Conservation (phyloP, 306 rosid species). For the Gastrolobium bilobum region DNA sequence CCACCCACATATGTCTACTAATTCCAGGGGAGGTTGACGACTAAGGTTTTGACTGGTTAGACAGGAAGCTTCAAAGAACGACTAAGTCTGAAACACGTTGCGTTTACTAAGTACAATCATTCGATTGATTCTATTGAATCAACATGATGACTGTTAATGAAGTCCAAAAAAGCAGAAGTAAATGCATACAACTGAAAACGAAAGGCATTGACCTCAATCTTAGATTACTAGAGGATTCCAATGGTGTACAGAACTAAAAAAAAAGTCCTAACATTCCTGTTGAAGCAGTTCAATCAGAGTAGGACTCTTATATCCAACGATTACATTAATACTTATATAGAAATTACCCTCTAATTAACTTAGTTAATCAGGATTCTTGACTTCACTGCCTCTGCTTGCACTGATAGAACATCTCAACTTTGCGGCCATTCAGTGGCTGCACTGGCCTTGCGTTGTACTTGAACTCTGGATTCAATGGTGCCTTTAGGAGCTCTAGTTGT, state of each 20-base stretch:
- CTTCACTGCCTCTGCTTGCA: not conserved
- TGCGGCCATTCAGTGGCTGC: conserved; percentile 62
- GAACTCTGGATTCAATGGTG: conserved; percentile 51
- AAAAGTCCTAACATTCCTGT: not conserved
- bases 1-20: not conserved
- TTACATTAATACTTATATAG: not conserved
- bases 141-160: not conserved
- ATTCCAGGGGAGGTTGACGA: not conserved
- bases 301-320: not conserved
- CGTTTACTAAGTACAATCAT: not conserved
- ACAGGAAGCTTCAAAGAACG: conserved; percentile 24
- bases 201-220: not conserved
- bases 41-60: not conserved
- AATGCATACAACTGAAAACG: not conserved
- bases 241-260: too few relatives aligned
- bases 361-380: not conserved
- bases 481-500: conserved; percentile 54
- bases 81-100: not conserved
- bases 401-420: conserved; percentile 23
- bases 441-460: conserved; percentile 65
- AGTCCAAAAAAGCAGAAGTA: not conserved
- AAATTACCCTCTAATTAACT: not conserved
- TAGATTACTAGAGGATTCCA: not conserved
- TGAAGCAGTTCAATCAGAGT: not conserved
- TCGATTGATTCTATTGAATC: not conserved